Evolutionary conservation across 371 early-diverging fungal genomes (phyloP), one percentile per base, ranked within the genome.

Genomic region (Mortierella sp.): DNA sequence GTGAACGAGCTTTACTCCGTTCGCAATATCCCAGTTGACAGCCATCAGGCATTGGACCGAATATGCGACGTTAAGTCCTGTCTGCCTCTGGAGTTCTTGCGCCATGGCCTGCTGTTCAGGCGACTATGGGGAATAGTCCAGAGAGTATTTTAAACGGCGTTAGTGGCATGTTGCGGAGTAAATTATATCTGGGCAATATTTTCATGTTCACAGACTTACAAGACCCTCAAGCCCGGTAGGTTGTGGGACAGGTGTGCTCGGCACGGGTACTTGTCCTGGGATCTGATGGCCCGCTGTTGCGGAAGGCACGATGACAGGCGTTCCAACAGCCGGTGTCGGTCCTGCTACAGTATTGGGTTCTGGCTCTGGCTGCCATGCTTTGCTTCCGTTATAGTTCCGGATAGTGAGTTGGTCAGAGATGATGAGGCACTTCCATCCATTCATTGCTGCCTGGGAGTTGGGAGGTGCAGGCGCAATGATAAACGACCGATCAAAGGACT

Each of bases 401-500:
- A 66, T 21, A 4, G 59, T 66, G 26, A 66, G 27, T 21, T 59
- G 54, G 23, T 66, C 67, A 8, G 67, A 58, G n/a, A 66, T 66
- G 39, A 66, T 66, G 3, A 66, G 27, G 27, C 67, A 66, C 48
- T 58, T 58, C 67, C 67, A 66, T 2, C 67, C 67, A 19, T 53
- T 58, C 23, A 37, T 15, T 0, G 52, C 53, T 11, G 67, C 67
- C 56, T 43, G 48, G 32, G 67, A 66, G 31, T 26, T 53, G 2
- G 67, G 54, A 23, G 67, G 67, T 7, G 67, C 67, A 5, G 67
- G 67, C 12, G 67, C 67, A 28, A 66, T 58, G 31, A 66, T 59
- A 28, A 66, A 66, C 4, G 67, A 66, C 11, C 67, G 59, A 21
- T 66, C 67, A 21, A 59, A 66, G 23, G 67, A 66, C 49, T 59